A percentile compares a stretch with the other conserved stretches of the same genome.
phyloP scores from a whole-genome alignment of 1,139 yeast species.

The Meyerozyma guilliermondii region DNA sequence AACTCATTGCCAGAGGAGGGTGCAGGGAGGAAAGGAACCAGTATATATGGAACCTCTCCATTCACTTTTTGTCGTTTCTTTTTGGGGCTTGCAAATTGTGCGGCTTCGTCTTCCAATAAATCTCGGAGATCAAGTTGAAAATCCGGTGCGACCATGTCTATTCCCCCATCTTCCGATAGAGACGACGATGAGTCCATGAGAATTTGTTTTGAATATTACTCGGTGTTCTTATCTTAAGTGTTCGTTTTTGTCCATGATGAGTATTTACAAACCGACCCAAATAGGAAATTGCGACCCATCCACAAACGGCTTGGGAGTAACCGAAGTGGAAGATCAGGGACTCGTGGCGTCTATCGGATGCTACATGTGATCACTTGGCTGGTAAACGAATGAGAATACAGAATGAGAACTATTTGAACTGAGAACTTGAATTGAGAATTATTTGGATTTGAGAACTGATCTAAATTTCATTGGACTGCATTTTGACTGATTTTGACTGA shows the following conservation, averaged over 20 bases:
- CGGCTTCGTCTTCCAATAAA: constrained; percentile 9
- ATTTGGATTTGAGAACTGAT: too few relatives aligned
- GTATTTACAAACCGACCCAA: constrained; percentile 11
- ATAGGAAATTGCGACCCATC: constrained; percentile 5
- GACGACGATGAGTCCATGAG: constrained; percentile 9
- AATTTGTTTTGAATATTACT: neutral
- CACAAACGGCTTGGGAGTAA: constrained; percentile 1
- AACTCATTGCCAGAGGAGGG: constrained; percentile 23
- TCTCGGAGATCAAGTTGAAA: constrained; percentile 5
- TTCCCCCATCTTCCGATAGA: neutral
- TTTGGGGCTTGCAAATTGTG: neutral
- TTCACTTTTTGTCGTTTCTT: neutral
- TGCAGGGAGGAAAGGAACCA: neutral
- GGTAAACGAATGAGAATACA: too few relatives aligned
- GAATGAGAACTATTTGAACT: too few relatives aligned
- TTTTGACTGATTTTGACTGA: too few relatives aligned
- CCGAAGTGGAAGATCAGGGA: too few relatives aligned
- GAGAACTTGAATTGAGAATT: too few relatives aligned
- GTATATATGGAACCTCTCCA: neutral
- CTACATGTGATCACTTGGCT: too few relatives aligned
- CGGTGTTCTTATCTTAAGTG: neutral
- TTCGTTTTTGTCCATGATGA: constrained; percentile 1
- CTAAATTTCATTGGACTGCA: too few relatives aligned
- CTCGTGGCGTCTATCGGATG: too few relatives aligned
- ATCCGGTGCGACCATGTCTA: neutral